Evolutionary conservation across 1,139 yeast genomes (phyloP), one percentile per base, ranked within the genome.

Genomic region (Pichia inconspicua): DNA sequence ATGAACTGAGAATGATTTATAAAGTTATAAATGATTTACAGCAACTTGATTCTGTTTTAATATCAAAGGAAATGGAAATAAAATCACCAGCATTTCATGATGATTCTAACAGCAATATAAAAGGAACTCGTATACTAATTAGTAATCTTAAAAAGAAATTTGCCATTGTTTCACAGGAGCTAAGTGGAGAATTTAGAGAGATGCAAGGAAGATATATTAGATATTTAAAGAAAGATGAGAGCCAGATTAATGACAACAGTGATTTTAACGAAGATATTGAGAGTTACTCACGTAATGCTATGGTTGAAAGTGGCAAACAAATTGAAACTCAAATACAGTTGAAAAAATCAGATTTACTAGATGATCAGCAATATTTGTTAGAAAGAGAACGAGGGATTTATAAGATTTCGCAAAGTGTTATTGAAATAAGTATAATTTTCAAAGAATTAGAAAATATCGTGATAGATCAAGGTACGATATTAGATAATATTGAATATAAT

Each of bases 401-500:
- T 30, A 84, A 84, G 57, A 75, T 94, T 49, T 97, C 98, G 3
- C 88, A 87, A 73, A 96, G 97, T 42, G 95, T 92, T 41, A 70
- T 92, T 34, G 99, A 92, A 64, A 85, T 92, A 2, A 85, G 94
- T 41, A 88, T 94, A 2, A 92, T 94, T 47, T 92, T 92, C 69
- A 84, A 86, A 63, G 97, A 94, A 61, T 78, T 92, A 77, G 97
- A 94, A 59, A 78, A 81, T 32, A 74, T 94, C 74, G 89, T 92
- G 44, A 86, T 92, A 50, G 97, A 94, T 61, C 98, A 92, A 66
- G 98, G 98, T 2, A 88, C 97, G 0, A 74, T 92, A 42, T 73
- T 92, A 51, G 98, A 92, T 65, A 71, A 97, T 55, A 90, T 92
- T 49, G 98, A 89, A 66, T 90, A 90, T 66, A 92, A 94, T 62